Percentiles rank a stretch among this genome's conserved stretches.
These are phyloP conservation scores for Porogramme epimiltina DNA, from an alignment of 1,284 basidiomycete genomes.

Conservation along the genomic window DNA sequence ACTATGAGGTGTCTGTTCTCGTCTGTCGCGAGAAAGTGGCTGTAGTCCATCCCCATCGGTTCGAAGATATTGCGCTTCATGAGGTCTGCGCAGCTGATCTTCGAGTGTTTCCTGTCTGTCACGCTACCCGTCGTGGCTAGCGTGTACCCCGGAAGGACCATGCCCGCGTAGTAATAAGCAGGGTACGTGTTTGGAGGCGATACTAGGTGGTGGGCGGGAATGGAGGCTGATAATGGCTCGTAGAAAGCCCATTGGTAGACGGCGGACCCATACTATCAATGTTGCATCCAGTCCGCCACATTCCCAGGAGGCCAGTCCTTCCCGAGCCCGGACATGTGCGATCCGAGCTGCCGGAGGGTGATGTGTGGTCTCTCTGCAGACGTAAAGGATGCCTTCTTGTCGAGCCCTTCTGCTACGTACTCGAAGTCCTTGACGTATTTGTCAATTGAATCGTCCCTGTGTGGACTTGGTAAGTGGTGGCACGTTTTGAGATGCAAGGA, in stretches of 20 bases:
- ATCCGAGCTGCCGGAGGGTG: conserved; percentile 46
- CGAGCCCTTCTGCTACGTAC: conserved; percentile 13
- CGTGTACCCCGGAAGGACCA: conserved; percentile 41
- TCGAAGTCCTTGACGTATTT: conserved; percentile 41
- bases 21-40: conserved; percentile 22
- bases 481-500: not conserved
- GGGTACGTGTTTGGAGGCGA: conserved; percentile 45
- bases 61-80: conserved; percentile 40
- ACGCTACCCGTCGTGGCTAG: conserved; percentile 42
- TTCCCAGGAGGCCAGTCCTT: conserved; percentile 45
- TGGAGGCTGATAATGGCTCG: conserved; percentile 35
- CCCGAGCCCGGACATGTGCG: conserved; percentile 49
- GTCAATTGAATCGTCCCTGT: conserved; percentile 45
- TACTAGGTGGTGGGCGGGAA: conserved; percentile 40
- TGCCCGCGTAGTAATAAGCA: conserved; percentile 52
- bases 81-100: conserved; percentile 41
- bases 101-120: conserved; percentile 25
- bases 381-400: not conserved
- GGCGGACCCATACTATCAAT: conserved; percentile 30
- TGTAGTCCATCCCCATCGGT: conserved; percentile 24
- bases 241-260: conserved; percentile 30
- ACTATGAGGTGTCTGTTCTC: conserved; percentile 21
- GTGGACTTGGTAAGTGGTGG: conserved; percentile 8
- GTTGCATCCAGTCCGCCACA: conserved; percentile 41
- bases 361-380: conserved; percentile 33